phyloP scores from a whole-genome alignment of 345 rosid species.

The Syzygium aromaticum region DNA sequence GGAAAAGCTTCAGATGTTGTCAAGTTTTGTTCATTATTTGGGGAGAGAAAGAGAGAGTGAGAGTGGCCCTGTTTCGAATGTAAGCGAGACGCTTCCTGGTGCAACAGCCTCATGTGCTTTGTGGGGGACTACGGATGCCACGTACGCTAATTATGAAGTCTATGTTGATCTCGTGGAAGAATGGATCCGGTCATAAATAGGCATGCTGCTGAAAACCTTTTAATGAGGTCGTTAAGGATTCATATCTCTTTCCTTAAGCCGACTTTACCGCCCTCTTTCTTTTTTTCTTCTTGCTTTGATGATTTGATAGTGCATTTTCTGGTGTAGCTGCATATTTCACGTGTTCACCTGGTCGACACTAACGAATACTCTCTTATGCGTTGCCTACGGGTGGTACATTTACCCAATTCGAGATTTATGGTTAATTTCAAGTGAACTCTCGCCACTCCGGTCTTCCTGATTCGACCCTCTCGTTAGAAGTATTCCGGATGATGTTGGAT shows the following conservation, averaged over 20 bases:
- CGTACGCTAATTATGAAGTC: conserved; percentile 72
- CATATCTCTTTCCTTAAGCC: not conserved
- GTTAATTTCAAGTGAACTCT: conserved; percentile 80
- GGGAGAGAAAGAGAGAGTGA: not conserved
- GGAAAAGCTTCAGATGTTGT: not conserved
- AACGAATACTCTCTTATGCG: not conserved
- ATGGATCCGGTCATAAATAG: conserved; percentile 82
- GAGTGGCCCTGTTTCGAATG: conserved; percentile 75
- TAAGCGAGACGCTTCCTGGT: conserved; percentile 74
- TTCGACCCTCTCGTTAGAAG: conserved; percentile 69
- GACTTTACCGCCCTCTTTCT: not conserved
- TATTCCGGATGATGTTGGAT: conserved; percentile 58
- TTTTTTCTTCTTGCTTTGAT: not conserved
- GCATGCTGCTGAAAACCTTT: conserved; percentile 10
- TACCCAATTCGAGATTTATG: conserved; percentile 58
- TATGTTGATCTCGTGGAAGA: conserved; percentile 87
- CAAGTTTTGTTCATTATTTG: not conserved
- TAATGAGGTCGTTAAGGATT: not conserved
- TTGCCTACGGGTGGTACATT: conserved; percentile 38
- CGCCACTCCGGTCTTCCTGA: conserved; percentile 90
- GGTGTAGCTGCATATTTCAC: not conserved
- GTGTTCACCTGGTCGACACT: not conserved
- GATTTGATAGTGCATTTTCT: not conserved
- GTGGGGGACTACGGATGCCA: conserved; percentile 75
- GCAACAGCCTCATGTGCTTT: conserved; percentile 81